Conservation (phyloP, 2,329 filamentous ascomycete genomes). For the Aureobasidium sp. region DNA sequence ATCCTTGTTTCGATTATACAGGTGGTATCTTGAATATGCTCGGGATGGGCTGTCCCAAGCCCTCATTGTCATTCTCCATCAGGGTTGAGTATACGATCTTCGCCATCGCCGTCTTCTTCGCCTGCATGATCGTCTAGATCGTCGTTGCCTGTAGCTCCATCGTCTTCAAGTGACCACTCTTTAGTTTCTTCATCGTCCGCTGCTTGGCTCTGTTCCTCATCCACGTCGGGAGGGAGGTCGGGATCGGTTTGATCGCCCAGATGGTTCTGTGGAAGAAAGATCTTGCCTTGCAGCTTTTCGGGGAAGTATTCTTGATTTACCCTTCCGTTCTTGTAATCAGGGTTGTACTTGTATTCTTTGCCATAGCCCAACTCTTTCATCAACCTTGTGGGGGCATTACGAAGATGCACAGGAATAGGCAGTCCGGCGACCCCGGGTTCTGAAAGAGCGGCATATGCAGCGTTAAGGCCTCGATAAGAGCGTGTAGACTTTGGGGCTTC, state of each 20-base stretch:
- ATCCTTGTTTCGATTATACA: background rate
- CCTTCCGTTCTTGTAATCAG: constrained; percentile 73
- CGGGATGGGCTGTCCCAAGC: background rate
- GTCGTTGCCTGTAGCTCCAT: constrained; percentile 23
- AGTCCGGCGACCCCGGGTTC: constrained; percentile 78
- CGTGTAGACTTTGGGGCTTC: constrained; percentile 80
- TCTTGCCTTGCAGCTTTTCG: constrained; percentile 59
- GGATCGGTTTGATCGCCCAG: constrained; percentile 72
- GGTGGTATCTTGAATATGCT: background rate
- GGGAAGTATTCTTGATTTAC: constrained; percentile 91
- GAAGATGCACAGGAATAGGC: constrained; percentile 77
- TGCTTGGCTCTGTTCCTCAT: background rate
- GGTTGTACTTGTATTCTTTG: constrained; percentile 92
- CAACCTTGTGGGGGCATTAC: constrained; percentile 84
- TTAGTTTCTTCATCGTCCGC: background rate
- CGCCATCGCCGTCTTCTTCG: constrained; percentile 16
- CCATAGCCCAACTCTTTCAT: constrained; percentile 94
- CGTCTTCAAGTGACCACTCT: constrained; percentile 16
- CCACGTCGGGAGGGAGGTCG: constrained; percentile 40
- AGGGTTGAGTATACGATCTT: constrained; percentile 23
- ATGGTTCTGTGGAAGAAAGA: constrained; percentile 73
- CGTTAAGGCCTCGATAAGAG: constrained; percentile 74
- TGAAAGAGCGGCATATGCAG: constrained; percentile 67
- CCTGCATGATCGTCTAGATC: constrained; percentile 16
- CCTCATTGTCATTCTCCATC: constrained; percentile 27